Conservation (phyloP, 2,329 filamentous ascomycete species). For the Metarhizium humberi region DNA sequence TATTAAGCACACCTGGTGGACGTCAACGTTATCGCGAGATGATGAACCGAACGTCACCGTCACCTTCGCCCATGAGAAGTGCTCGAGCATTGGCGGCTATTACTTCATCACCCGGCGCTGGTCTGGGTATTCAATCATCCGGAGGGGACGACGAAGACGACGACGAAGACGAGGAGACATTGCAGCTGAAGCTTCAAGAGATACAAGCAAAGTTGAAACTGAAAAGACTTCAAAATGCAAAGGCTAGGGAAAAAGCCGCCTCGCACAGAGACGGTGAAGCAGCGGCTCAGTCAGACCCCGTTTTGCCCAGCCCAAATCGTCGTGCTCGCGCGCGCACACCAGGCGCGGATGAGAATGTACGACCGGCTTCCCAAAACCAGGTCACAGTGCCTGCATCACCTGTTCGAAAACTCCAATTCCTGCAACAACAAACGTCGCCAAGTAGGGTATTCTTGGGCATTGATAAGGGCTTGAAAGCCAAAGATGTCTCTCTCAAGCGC, state of each 20-base stretch:
- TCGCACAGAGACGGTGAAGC: slow-evolving; percentile 13
- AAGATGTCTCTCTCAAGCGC: slow-evolving; percentile 76
- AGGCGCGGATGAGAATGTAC: slow-evolving; percentile 11
- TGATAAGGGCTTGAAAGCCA: slow-evolving; percentile 74
- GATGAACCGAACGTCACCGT: slow-evolving; percentile 56
- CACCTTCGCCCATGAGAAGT: slow-evolving; percentile 48
- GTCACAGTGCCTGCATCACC: slow-evolving; percentile 71
- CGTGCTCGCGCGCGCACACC: slow-evolving; percentile 18
- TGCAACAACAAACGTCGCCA: slow-evolving; percentile 58
- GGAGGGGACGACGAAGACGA: slow-evolving; percentile 29
- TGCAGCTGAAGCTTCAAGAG: slow-evolving; percentile 76
- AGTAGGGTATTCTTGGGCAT: slow-evolving; percentile 75
- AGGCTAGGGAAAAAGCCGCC: slow-evolving; percentile 11
- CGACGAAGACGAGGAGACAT: slow-evolving; percentile 79
- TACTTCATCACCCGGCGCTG: slow-evolving; percentile 10
- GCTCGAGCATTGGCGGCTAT: slow-evolving; percentile 9
- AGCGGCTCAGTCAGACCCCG: slow-evolving; percentile 10
- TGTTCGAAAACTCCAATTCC: slow-evolving; percentile 48
- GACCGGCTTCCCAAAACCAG: slow-evolving; percentile 17
- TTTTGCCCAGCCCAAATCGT: slow-evolving; percentile 12
- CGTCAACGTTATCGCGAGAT: slow-evolving; percentile 65
- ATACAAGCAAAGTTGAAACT: slow-evolving; percentile 83
- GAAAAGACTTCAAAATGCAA: slow-evolving; percentile 68
- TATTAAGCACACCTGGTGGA: slow-evolving; percentile 64
- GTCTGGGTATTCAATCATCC: slow-evolving; percentile 24